A percentile compares a stretch with the other conserved stretches of the same genome.
Conservation (phyloP, 768 basidiomycete genomes). For the Psilocybe subaeruginosa region DNA sequence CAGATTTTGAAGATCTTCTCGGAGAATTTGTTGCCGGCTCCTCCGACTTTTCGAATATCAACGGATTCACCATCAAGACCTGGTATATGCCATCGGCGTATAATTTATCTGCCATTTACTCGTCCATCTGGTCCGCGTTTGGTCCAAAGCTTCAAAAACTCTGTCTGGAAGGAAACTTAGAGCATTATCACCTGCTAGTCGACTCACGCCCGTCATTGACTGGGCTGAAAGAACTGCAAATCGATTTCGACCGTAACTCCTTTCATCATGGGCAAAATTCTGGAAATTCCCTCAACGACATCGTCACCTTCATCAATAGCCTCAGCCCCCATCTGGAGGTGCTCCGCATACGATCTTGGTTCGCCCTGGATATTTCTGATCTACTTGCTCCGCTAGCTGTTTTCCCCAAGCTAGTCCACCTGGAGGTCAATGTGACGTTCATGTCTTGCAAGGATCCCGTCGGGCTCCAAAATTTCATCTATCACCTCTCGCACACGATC, state of each 20-base stretch:
- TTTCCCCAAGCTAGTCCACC: constrained; percentile 1
- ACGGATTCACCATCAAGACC: neutral
- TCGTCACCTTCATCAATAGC: constrained; percentile 6
- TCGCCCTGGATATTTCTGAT: constrained; percentile 4
- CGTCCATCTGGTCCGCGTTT: constrained; percentile 1
- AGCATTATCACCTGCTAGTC: neutral
- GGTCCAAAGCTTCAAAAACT: constrained; percentile 2
- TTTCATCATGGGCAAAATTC: neutral
- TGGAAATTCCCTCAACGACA: neutral
- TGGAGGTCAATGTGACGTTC: constrained; percentile 2
- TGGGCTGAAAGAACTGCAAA: neutral
- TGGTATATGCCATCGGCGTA: neutral
- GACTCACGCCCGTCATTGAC: neutral
- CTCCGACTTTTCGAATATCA: constrained; percentile 1
- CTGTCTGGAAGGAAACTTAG: neutral
- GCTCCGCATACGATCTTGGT: neutral
- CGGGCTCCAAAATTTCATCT: constrained; percentile 3
- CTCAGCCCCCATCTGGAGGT: constrained; percentile 8
- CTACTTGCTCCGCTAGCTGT: neutral
- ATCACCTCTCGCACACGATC: constrained; percentile 4
- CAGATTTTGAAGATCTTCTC: neutral
- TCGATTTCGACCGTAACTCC: constrained; percentile 1
- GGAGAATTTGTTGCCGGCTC: neutral
- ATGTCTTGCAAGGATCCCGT: neutral
- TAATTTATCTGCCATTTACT: neutral